Evolutionary conservation across 1,284 basidiomycete species (phyloP).

Genomic region (Moesziomyces aphidis): DNA sequence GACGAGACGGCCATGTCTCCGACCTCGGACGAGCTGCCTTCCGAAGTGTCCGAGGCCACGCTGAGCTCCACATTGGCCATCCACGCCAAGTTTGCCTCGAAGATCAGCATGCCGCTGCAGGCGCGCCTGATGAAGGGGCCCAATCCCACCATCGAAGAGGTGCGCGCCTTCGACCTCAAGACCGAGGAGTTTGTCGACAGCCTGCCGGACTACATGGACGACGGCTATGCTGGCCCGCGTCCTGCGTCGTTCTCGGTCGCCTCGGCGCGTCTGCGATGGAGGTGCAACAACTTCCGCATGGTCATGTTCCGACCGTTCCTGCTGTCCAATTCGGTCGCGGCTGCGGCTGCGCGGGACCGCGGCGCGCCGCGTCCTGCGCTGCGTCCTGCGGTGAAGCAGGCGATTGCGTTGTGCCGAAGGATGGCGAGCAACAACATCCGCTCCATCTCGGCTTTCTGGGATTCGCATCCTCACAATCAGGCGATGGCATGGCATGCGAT

Average conservation of each 20-base stretch:
- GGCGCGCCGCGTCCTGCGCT: slow-evolving; percentile 32
- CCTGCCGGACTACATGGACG: slow-evolving; percentile 45
- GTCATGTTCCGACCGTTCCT: slow-evolving; percentile 53
- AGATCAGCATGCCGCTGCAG: slow-evolving; percentile 49
- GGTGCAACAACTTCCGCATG: slow-evolving; percentile 54
- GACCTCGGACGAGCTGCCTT: slow-evolving; percentile 31
- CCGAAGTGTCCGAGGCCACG: slow-evolving; percentile 34
- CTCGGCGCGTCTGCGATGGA: slow-evolving; percentile 44
- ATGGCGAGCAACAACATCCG: slow-evolving; percentile 47
- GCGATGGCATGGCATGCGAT: slow-evolving; percentile 51
- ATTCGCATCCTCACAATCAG: slow-evolving; percentile 50
- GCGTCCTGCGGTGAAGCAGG: slow-evolving; percentile 48
- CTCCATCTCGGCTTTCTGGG: slow-evolving; percentile 50
- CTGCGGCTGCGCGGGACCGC: slow-evolving; percentile 35
- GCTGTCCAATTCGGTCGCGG: slow-evolving; percentile 44
- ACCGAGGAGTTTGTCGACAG: slow-evolving; percentile 46
- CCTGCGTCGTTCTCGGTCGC: slow-evolving; percentile 45
- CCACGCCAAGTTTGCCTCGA: slow-evolving; percentile 45
- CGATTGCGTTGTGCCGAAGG: slow-evolving; percentile 43
- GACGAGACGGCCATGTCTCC: slow-evolving; percentile 47
- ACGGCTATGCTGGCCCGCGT: slow-evolving; percentile 23
- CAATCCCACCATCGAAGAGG: slow-evolving; percentile 48
- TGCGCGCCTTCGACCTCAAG: slow-evolving; percentile 47
- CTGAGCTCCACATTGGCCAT: slow-evolving; percentile 42
- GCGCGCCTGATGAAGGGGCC: slow-evolving; percentile 36